Base-by-base conservation (phyloP, 345 rosid species). In the Boechera divaricarpa region DNA sequence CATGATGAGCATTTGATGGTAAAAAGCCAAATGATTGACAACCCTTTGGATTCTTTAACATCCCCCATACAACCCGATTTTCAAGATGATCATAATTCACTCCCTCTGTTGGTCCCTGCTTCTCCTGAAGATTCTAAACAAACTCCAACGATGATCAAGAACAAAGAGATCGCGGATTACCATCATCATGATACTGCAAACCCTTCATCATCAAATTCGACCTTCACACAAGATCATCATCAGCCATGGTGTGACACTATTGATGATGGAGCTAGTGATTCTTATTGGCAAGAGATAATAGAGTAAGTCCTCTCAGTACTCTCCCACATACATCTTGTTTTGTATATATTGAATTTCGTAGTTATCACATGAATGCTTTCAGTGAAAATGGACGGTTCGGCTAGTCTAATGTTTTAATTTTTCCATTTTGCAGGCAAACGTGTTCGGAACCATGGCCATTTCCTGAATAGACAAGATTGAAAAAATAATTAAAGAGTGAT, bases 251-350 rank as follows among this genome's bases (percentile, higher is more conserved):
- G 71, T 73, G 82, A 79, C 48, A 54, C 69, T n/a, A 73, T 74
- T 38, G 87, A 89, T 54, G 86, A 87, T 69, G 91, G 85, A 53
- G 84, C 83, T 51, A 80, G 74, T 78, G 87, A 83, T 26, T 80
- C 79, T 58, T 86, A 84, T 70, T 89, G 94, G 94, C 83, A 67
- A 81, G 87, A 86, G 2, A 73, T 87, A 39, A 77, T 86, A 48
- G 87, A 86, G 91, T 87, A 82, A 83, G 90, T 77, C 44, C 44
- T 39, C 5, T 69, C 32, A 44, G 4, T 9, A 54, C 24, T 26
- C 13, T 33, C 7, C 26, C 28, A 10, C 41, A 31, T 13, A 12
- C 31, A 69, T n/a, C 6, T 16, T 3, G 32, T 38, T 39, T 16
- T n/a, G 16, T 4, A 31, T 59, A 38, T 21, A 67, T 21, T 45